Base-by-base conservation (phyloP, 2,329 filamentous ascomycete species). In the Trichoderma harzianum region DNA sequence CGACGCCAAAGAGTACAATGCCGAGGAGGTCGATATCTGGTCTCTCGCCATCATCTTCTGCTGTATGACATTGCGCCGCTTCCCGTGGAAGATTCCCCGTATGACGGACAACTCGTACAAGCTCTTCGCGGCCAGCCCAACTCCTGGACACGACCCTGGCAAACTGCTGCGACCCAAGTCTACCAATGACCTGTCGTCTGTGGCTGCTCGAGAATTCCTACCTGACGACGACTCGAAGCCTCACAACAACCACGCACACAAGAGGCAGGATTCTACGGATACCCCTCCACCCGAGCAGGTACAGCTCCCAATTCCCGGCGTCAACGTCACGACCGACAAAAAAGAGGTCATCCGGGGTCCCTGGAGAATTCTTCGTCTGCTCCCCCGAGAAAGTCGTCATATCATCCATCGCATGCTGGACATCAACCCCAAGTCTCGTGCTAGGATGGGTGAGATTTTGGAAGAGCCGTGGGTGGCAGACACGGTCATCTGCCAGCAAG, bases 1-100 rank as follows among this genome's bases (percentile, higher is more conserved):
- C 78, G 95, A 98, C 75, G 90, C 95, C 74, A 90, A 92, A 75
- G 95, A 94, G 79, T 99, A 99, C 80, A 95, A 99, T 78, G 94
- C 96, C 1, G 92, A 95, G 74, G 93, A 94, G 7, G 93, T 95
- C 1, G 96, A 99, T 82, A 94, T 99, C 72, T 99, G 96, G 96
- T 99, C 96, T 12, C 86, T 99, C 72, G 96, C 95, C 21, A 99
- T 99, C 76, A 98, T 99, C 70, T 99, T 95, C 83, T 98, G 96
- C 82, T 99, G 96, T 85, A 99, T 99, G 96, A 96, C 94, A 6
- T 86, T 99, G 55, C 89, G 96, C 26, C 87, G 96, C 43, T 99
- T 99, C 79, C 96, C 96, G 0, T 99, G 96, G 96, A 99, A 99
- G 83, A 91, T 97, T 43, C 96, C 96, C 5, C 90, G 95, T 53